Evolutionary conservation across 345 rosid genomes (phyloP).

Genomic region (Erodium maritimum): DNA sequence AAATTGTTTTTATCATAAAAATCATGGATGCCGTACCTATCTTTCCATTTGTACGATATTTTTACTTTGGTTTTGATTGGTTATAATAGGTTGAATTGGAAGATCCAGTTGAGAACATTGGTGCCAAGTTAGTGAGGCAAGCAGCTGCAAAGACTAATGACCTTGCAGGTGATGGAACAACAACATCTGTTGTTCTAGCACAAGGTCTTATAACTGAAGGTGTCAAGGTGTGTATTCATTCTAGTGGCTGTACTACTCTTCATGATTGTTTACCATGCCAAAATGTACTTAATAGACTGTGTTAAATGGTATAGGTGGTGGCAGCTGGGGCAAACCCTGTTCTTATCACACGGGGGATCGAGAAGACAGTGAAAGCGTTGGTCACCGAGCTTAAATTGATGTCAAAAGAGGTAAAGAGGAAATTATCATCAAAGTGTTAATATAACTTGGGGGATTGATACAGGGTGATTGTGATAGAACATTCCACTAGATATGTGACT

Average conservation of each 20-base stretch:
- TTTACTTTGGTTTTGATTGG: no score
- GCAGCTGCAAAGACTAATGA: slow-evolving; percentile 98
- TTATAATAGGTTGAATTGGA: slow-evolving; percentile 74
- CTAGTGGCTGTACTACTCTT: neutral
- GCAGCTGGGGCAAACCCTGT: slow-evolving; percentile 99
- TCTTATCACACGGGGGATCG: slow-evolving; percentile 87
- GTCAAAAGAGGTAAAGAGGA: slow-evolving; percentile 66
- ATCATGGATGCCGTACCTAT: no score
- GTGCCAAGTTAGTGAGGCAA: slow-evolving; percentile 93
- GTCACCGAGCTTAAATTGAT: slow-evolving; percentile 66
- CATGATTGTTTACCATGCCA: neutral
- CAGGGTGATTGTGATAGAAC: no score
- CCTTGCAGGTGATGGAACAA: slow-evolving; percentile 97
- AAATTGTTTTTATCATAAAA: no score
- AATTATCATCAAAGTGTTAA: neutral
- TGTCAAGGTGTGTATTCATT: slow-evolving; percentile 55
- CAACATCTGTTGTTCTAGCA: slow-evolving; percentile 97
- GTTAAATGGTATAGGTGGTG: slow-evolving; percentile 46
- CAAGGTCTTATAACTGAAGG: slow-evolving; percentile 96
- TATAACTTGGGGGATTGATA: no score
- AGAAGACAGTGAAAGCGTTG: slow-evolving; percentile 80
- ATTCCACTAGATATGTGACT: neutral
- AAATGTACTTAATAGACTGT: neutral
- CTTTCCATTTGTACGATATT: no score
- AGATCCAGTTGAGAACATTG: slow-evolving; percentile 97